Base-by-base conservation (phyloP, 495 filamentous ascomycete species). In the Aspergillus haitiensis region DNA sequence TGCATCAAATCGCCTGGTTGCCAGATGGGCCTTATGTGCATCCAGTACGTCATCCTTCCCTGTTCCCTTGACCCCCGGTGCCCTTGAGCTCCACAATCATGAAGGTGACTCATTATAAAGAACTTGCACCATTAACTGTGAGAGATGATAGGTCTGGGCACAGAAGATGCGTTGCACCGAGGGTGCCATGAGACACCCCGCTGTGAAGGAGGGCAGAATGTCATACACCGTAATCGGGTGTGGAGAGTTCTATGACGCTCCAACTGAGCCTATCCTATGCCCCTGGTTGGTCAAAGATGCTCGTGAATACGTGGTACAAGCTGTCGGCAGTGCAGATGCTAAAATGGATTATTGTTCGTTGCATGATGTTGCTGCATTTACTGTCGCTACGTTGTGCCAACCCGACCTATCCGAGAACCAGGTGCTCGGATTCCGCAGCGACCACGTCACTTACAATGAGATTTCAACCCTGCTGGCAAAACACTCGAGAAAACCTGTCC, bases 211-310 rank as follows among this genome's bases (percentile, higher is more conserved):
- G 4, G 61, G 61, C 10, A 46, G 51, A 37, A 64, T 64, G 59
- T 56, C 51, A 6, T 62, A 59, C 46, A 65, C 63, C 3, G 27
- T 65, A 6, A 65, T 65, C 56, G 63, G 63, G 21, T 62, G 59
- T 48, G 63, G 59, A 11, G 63, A 65, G n/a, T 49, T 65, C 12
- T 65, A 62, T 33, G 55, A 65, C 47, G 58, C 61, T 47, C 5
- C 42, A 5, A 40, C 46, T 1, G 63, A 65, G 18, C 15, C 13
- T 35, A 37, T 33, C 2, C 61, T 58, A 52, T 62, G 59, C 36
- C 55, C 59, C 1, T 65, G 63, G 63, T 52, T 45, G 1, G 34
- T 52, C 21, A 16, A 10, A 5, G 33, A 52, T 13, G n/a, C 32
- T 12, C 8, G 39, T 9, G 42, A 48, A n/a, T 62, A 65, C 52